Base-by-base conservation (phyloP, 140 eudicot species). In the Oenanthe javanica region DNA sequence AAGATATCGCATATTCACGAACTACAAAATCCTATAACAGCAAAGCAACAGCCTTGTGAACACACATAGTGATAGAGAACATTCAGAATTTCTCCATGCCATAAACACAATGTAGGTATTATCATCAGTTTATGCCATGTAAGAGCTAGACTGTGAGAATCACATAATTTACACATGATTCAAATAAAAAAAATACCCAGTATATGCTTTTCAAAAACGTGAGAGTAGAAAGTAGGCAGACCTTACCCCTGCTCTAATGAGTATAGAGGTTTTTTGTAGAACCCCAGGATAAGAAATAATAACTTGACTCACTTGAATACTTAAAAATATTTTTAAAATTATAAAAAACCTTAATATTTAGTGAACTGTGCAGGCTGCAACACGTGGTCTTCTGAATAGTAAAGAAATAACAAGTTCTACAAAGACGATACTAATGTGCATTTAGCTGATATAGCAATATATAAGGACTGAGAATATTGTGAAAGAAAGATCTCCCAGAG, bases 1-100 rank as follows among this genome's bases (percentile, higher is more conserved):
- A 87, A 73, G 97, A 95, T 72, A 95, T 92, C 50, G 99, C 97
- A 87, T 86, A 90, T 78, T 95, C 95, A 42, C 99, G 97, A 78
- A 95, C 99, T 80, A 86, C 89, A 85, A 92, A 89, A 87, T 95
- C 97, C 99, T 95, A 51, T 11, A 71, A 66, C 18, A 42, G 76
- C 15, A 74, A 77, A n/a, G 66, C 47, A 69, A 86, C 69, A 46
- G 49, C 61, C 80, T 6, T 42, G 59, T 21, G 61, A 9, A 52
- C n/a, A 7, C 50, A 31, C 43, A 76, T 54, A 16, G 45, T 77
- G 15, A 55, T 36, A 4, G 27, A 48, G 40, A 57, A 51, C 80
- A 77, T 38, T 14, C 4, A 23, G 38, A 23, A 66, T 57, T 31
- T 23, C 42, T 36, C 75, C 42, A 13, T 70, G 31, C 48, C 38